phyloP scores from a whole-genome alignment of 306 rosid genomes.

The Rubus parviflorus region DNA sequence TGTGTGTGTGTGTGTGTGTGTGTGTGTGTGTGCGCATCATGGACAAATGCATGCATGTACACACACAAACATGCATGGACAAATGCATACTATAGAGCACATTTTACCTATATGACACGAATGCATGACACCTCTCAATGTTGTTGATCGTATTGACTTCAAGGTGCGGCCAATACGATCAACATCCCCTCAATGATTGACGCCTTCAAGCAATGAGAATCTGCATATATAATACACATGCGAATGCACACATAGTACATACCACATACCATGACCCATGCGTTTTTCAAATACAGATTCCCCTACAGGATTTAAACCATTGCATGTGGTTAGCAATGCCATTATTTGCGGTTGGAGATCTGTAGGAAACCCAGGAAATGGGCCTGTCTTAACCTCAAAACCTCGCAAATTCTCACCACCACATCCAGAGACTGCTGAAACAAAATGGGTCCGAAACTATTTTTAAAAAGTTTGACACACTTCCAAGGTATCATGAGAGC shows the following conservation, averaged over 20 bases:
- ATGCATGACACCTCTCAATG: too few relatives aligned
- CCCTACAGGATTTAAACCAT: conserved; percentile 28
- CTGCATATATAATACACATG: neutral
- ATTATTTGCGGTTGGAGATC: conserved; percentile 41
- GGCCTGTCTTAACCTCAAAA: conserved; percentile 28
- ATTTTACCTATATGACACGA: too few relatives aligned
- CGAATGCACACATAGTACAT: neutral
- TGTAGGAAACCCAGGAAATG: conserved; percentile 40
- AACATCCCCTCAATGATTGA: neutral
- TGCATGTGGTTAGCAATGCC: conserved; percentile 35
- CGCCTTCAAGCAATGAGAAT: neutral
- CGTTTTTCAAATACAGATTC: conserved; percentile 35
- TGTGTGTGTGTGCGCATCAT: too few relatives aligned
- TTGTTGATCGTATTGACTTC: neutral
- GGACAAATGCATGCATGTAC: neutral
- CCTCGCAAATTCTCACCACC: conserved; percentile 22
- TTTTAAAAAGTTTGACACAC: neutral
- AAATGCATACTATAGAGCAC: neutral
- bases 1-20: too few relatives aligned
- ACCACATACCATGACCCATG: conserved; percentile 37
- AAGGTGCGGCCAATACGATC: neutral
- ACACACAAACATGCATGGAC: too few relatives aligned
- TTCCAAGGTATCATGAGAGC: conserved; percentile 25
- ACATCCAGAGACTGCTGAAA: conserved; percentile 21
- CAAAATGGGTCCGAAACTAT: neutral